These are phyloP conservation scores for Boletus pseudopeckii DNA, from an alignment of 768 basidiomycete species.

Conservation along the genomic window DNA sequence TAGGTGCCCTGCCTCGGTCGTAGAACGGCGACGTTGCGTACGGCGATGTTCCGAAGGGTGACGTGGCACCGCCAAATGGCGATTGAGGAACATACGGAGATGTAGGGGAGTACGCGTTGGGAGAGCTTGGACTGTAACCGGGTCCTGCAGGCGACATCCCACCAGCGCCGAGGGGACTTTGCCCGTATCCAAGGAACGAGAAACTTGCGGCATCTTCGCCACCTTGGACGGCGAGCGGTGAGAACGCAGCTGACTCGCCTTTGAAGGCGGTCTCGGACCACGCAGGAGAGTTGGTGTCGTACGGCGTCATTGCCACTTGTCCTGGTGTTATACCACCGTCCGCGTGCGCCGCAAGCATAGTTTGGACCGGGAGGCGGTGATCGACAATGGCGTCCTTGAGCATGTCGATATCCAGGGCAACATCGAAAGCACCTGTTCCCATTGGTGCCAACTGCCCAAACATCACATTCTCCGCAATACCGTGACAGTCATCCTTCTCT, in stretches of 20 bases:
- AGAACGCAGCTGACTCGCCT: conserved; percentile 88
- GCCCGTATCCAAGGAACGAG: conserved; percentile 73
- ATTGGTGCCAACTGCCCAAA: conserved; percentile 99
- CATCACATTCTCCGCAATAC: conserved; percentile 98
- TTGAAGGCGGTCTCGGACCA: conserved; percentile 76
- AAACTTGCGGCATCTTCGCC: conserved; percentile 81
- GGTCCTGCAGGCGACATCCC: conserved; percentile 87
- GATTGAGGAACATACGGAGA: conserved; percentile 88
- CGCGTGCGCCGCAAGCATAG: conserved; percentile 69
- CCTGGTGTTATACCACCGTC: conserved; percentile 91
- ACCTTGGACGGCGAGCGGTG: conserved; percentile 85
- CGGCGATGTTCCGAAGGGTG: conserved; percentile 77
- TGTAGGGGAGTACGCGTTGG: conserved; percentile 83
- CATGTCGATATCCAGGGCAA: conserved; percentile 96
- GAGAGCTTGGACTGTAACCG: conserved; percentile 89
- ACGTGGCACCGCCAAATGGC: conserved; percentile 77
- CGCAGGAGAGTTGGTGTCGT: conserved; percentile 86
- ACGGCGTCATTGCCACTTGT: conserved; percentile 94
- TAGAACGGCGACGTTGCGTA: conserved; percentile 87
- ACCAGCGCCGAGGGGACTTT: conserved; percentile 79
- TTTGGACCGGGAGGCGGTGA: conserved; percentile 85
- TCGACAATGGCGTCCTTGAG: conserved; percentile 98
- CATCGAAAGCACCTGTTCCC: conserved; percentile 96
- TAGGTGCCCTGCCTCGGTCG: conserved; percentile 57
- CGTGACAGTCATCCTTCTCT: conserved; percentile 97